Conservation (phyloP, 2,329 filamentous ascomycete species). For the Gyromitra esculenta region DNA sequence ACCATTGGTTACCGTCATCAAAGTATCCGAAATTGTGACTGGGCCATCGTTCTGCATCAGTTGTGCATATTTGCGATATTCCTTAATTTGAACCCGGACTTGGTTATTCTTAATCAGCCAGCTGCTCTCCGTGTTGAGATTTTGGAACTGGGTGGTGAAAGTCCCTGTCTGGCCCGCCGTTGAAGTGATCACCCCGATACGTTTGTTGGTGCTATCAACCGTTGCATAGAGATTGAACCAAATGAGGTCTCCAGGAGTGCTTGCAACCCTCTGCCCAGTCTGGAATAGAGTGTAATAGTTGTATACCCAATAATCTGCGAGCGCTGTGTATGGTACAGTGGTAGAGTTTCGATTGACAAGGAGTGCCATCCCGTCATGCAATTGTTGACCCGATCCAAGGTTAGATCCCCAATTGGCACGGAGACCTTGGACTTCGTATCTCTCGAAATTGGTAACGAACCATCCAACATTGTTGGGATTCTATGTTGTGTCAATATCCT, state of each 20-base stretch:
- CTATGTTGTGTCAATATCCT: not conserved
- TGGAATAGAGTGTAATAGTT: not conserved
- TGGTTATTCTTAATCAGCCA: not conserved
- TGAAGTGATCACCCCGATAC: not conserved
- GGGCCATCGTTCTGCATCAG: not conserved
- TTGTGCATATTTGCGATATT: not conserved
- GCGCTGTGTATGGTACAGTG: not conserved
- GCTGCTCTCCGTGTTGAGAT: not conserved
- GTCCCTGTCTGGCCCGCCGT: not conserved
- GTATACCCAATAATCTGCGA: not conserved
- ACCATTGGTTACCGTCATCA: not conserved
- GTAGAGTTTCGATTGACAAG: not conserved
- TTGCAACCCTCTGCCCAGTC: not conserved
- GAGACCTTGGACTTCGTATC: not conserved
- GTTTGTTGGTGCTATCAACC: not conserved
- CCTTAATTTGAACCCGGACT: not conserved
- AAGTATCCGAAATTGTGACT: not conserved
- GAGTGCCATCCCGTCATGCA: not conserved
- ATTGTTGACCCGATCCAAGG: not conserved
- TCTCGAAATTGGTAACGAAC: not conserved
- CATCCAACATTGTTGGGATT: not conserved
- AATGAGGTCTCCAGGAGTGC: not conserved
- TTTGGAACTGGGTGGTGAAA: not conserved
- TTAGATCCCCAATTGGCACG: not conserved
- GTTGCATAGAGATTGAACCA: not conserved